Evolutionary conservation across 2,329 filamentous ascomycete genomes (phyloP).

Genomic region (Graphilbum ipis-grandicollis): DNA sequence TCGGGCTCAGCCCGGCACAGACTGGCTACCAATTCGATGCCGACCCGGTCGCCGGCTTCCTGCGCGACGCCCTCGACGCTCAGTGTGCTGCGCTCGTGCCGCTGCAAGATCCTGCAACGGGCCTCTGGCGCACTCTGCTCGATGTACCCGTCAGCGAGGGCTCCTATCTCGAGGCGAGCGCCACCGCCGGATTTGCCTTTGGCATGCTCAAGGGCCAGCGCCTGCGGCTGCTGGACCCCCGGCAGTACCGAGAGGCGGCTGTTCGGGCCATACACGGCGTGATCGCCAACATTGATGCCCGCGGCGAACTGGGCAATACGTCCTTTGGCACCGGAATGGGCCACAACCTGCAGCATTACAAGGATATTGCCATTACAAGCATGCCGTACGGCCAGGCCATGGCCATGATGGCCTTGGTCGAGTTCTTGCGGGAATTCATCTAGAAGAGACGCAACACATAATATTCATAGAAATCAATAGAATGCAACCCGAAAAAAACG

Average conservation of each 20-base stretch:
- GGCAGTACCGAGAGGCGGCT: constrained; percentile 38
- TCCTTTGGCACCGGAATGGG: constrained; percentile 73
- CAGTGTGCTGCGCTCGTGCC: constrained; percentile 48
- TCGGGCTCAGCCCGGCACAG: constrained; percentile 36
- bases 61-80: constrained; percentile 46
- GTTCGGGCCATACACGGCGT: constrained; percentile 51
- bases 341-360: constrained; percentile 54
- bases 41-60: constrained; percentile 42
- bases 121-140: constrained; percentile 60
- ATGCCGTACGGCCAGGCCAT: constrained; percentile 79
- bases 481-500: too few relatives aligned
- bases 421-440: constrained; percentile 37
- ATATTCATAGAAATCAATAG: too few relatives aligned
- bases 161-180: constrained; percentile 60
- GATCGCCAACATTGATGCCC: constrained; percentile 42
- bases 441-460: not conserved
- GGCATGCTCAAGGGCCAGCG: constrained; percentile 59
- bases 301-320: constrained; percentile 55
- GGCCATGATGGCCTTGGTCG: constrained; percentile 67
- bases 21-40: too few relatives aligned
- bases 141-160: constrained; percentile 48
- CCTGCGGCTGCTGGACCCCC: constrained; percentile 48
- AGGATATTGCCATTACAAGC: constrained; percentile 56
- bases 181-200: constrained; percentile 66
- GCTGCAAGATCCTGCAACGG: constrained; percentile 37